Evolutionary conservation across 306 rosid species (phyloP), one percentile per base, ranked within the genome.

Genomic region (Rubus parviflorus): DNA sequence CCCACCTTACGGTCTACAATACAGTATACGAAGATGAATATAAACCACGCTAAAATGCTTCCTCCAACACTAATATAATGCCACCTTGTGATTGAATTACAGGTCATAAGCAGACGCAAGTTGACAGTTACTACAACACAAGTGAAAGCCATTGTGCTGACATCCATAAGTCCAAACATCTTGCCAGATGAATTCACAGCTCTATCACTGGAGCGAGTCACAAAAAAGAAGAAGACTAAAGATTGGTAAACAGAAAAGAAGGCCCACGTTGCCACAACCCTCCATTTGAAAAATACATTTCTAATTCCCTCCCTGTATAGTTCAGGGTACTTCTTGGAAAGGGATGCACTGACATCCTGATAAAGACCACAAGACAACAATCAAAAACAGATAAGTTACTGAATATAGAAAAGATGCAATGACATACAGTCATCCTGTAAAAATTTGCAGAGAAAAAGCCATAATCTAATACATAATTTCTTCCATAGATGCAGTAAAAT

Each of bases 81-180:
- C 97, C 97, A 92, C 79, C 89, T 88, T 40, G 98, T 90, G 85
- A 92, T 89, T 3, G 96, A 92, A 85, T 95, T 95, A 69, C 98
- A 90, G 51, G 84, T 85, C 96, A 92, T 22, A 81, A 95, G 89
- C 64, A 95, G 90, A 75, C 98, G 93, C 81, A 90, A 83, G 83
- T 83, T 95, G 85, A 92, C 97, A 1, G 99, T 95, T 78, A 95
- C 73, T 54, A 95, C 93, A 65, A 92, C 90, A 86, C 99, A 89
- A 6, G 99, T 89, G 87, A 88, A 95, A 75, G 97, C 89, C 97
- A 95, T 86, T 76, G 99, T 95, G 87, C 99, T 87, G 82, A 92
- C 90, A 87, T 95, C 99, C 97, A 95, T 90, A 69, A 90, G 88
- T 75, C 97, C 97, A 80, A 92, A 90, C 78, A 83, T 80, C 85